These are phyloP conservation scores for Cytospora chrysosperma DNA, from an alignment of 2,329 filamentous ascomycete genomes.

Conservation along the genomic window DNA sequence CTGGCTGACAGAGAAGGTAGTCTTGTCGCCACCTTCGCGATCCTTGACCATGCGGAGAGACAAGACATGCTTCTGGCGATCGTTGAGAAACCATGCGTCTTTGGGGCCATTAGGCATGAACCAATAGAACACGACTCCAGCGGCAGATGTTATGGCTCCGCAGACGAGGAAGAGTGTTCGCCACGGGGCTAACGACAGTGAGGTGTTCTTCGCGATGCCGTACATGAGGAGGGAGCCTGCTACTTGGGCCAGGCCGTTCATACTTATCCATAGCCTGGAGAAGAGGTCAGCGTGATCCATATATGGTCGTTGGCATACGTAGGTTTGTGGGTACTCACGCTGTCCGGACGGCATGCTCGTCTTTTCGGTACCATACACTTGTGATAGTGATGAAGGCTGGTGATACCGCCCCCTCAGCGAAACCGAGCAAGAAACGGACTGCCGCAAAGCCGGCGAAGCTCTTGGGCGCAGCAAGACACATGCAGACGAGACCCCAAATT, in stretches of 20 bases:
- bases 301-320: background rate
- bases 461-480: constrained; percentile 41
- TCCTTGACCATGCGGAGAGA: constrained; percentile 35
- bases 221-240: constrained; percentile 49
- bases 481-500: constrained; percentile 41
- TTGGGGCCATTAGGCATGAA: constrained; percentile 46
- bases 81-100: constrained; percentile 49
- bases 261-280: constrained; percentile 41
- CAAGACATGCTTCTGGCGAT: constrained; percentile 42
- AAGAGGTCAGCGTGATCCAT: constrained; percentile 1
- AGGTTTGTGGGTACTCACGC: constrained; percentile 25
- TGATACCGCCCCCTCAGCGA: constrained; percentile 42
- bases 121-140: constrained; percentile 45
- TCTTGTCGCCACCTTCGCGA: constrained; percentile 37
- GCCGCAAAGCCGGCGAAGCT: constrained; percentile 39
- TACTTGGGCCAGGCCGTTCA: constrained; percentile 47
- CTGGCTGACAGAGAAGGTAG: constrained; percentile 43
- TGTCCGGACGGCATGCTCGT: constrained; percentile 36
- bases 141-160: constrained; percentile 44
- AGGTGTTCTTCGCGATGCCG: constrained; percentile 45
- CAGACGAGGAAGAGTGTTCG: constrained; percentile 48
- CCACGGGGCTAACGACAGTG: constrained; percentile 44
- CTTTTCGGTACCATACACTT: constrained; percentile 40
- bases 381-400: constrained; percentile 48
- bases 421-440: constrained; percentile 41